A percentile compares a stretch with the other conserved stretches of the same genome.
phyloP scores from a whole-genome alignment of 345 rosid genomes.

The Boechera retrofracta region DNA sequence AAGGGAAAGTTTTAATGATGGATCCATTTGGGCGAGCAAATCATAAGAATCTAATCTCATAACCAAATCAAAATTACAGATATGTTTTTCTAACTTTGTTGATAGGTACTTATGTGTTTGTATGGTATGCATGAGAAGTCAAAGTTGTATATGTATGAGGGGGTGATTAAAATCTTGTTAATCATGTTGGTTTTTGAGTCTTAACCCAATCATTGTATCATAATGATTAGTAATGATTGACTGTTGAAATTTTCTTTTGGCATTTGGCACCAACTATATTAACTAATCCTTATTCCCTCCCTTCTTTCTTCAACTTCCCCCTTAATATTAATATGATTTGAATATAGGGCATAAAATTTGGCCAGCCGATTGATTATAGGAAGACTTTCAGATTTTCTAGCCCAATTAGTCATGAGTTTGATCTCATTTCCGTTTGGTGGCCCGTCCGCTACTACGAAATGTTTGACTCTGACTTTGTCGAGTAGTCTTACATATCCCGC shows the following conservation, averaged over 20 bases:
- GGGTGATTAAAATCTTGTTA: conserved; percentile 27
- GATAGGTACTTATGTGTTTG: conserved; percentile 24
- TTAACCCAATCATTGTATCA: conserved; percentile 41
- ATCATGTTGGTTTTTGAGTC: conserved; percentile 31
- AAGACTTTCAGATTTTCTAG: background rate
- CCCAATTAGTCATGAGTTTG: background rate
- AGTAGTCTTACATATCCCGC: background rate
- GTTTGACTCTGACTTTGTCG: too few relatives aligned
- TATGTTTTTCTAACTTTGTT: conserved; percentile 8
- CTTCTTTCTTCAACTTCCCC: conserved; percentile 7
- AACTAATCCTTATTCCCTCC: conserved; percentile 32
- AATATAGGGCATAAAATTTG: conserved; percentile 8
- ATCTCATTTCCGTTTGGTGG: background rate
- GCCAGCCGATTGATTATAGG: background rate
- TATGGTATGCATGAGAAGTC: conserved; percentile 35
- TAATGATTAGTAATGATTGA: conserved; percentile 47
- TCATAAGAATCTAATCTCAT: conserved; percentile 39
- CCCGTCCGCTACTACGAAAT: background rate
- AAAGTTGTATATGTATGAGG: conserved; percentile 30
- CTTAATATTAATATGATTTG: background rate
- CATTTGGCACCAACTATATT: conserved; percentile 42
- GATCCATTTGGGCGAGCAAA: conserved; percentile 27
- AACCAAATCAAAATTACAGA: conserved; percentile 25
- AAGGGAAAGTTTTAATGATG: conserved; percentile 16
- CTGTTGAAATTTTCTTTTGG: conserved; percentile 35